phyloP scores from a whole-genome alignment of 2,329 filamentous ascomycete genomes.

The Dactylellina haptotyla region DNA sequence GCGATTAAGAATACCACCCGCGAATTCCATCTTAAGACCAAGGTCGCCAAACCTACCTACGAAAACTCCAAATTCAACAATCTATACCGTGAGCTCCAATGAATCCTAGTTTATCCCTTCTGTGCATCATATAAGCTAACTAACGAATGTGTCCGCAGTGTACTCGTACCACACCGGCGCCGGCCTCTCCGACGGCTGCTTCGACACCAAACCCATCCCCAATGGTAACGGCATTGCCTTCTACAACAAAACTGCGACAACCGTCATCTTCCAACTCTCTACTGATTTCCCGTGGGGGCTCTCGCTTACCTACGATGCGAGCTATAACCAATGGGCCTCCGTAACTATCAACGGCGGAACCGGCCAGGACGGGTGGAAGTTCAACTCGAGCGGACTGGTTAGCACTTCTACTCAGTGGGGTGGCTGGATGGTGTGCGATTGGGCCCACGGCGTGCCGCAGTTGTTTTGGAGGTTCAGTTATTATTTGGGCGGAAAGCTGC shows the following conservation, averaged over 20 bases:
- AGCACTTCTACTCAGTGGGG: constrained; percentile 16
- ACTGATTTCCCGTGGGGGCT: constrained; percentile 34
- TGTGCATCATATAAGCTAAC: not conserved
- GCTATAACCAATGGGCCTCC: constrained; percentile 35
- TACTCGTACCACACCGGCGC: constrained; percentile 45
- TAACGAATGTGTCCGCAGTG: constrained; percentile 11
- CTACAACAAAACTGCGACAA: constrained; percentile 25
- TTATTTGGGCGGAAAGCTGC: constrained; percentile 14
- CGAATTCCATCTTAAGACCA: constrained; percentile 34
- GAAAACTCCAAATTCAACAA: constrained; percentile 18
- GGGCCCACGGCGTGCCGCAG: constrained; percentile 35
- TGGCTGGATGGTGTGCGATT: constrained; percentile 42
- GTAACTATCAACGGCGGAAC: constrained; percentile 22
- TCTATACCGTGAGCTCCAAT: constrained; percentile 16
- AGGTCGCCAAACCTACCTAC: constrained; percentile 15
- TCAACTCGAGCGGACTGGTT: constrained; percentile 36
- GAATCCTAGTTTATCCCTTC: not conserved
- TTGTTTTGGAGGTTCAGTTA: constrained; percentile 35
- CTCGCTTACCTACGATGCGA: constrained; percentile 29
- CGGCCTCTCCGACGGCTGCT: constrained; percentile 33
- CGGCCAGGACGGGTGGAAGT: constrained; percentile 26
- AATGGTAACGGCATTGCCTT: constrained; percentile 42
- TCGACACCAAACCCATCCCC: constrained; percentile 24
- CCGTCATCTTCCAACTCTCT: constrained; percentile 36
- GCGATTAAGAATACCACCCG: constrained; percentile 44